Base-by-base conservation (phyloP, 2,329 filamentous ascomycete species). In the Dactylellina leptospora region DNA sequence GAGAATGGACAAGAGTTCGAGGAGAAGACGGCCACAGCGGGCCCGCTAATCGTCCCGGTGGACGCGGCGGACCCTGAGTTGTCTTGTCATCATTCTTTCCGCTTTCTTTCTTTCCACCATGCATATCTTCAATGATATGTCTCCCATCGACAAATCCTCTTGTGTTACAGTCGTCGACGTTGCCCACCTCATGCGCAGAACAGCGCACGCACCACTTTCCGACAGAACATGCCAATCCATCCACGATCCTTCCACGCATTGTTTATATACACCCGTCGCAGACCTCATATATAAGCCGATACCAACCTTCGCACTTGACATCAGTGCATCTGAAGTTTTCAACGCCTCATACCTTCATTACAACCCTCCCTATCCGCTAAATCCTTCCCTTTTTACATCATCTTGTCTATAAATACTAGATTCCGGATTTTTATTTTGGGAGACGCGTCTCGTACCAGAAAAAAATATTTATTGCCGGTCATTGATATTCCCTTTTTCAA, bases 1-100 rank as follows among this genome's bases (percentile, higher is more conserved):
- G 73, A 45, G 76, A 77, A 58, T 76, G 75, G 74, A 75, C 74
- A 38, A 70, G 74, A 63, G 71, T 64, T 64, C 75, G 75, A 61
- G 75, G 75, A 58, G 75, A 77, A 63, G 75, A 76, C 45, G 75
- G 74, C 22, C 53, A 75, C 36, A 70, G 50, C 38, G 56, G 69
- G 13, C 69, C 69, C 27, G 60, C 69, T 33, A 62, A 63, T 33
- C 69, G 69, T 59, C 69, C 69, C 1, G 69, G 69, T 18, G 69
- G 69, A 66, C 69, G 61, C 28, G 69, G 69, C 18, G 68, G 68
- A 23, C 68, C 68, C 9, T 72, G 59, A 64, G 20, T 64, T 48
- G 42, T 42, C 38, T 42, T 56, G 48, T 59, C 59, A 22, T 45
- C 22, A 48, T 60, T 23, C 18, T 13, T 44, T n/a, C n/a, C 48